Evolutionary conservation across 176 grass and related monocot species (phyloP).

Genomic region (Oryza australiensis): DNA sequence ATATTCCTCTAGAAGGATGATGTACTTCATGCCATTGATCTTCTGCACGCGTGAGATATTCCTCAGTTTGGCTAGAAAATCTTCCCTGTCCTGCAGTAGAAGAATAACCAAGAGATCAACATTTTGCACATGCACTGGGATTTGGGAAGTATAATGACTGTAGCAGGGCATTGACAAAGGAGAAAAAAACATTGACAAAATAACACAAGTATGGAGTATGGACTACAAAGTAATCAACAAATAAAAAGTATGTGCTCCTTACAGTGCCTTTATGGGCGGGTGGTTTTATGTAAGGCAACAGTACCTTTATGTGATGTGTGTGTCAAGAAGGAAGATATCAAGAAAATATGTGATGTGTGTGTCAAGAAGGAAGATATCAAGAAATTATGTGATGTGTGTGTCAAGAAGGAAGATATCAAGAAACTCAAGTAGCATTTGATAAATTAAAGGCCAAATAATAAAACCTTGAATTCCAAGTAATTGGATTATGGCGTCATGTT

Average conservation of each 20-base stretch:
- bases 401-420: not conserved
- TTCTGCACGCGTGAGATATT: conserved; percentile 43
- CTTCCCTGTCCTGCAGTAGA: conserved; percentile 55
- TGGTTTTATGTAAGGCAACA: no score
- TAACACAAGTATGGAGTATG: not conserved
- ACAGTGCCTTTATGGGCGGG: not conserved
- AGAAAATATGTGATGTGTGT: not conserved
- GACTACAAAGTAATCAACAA: not conserved
- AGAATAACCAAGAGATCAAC: conserved; percentile 28
- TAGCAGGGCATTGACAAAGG: not conserved
- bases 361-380: not conserved
- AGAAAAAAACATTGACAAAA: not conserved
- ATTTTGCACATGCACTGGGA: not conserved
- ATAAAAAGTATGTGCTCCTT: not conserved
- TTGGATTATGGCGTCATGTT: not conserved
- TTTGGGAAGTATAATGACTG: not conserved
- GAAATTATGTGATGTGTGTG: not conserved
- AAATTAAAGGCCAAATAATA: not conserved
- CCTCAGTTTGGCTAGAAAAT: conserved; percentile 36
- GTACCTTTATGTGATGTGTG: not conserved
- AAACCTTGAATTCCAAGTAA: not conserved
- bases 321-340: not conserved
- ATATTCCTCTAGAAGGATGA: conserved; percentile 42
- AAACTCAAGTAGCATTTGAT: not conserved
- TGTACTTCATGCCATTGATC: conserved; percentile 24